These are phyloP conservation scores for Abelmoschus esculentus DNA, from an alignment of 345 rosid species.

Conservation along the genomic window DNA sequence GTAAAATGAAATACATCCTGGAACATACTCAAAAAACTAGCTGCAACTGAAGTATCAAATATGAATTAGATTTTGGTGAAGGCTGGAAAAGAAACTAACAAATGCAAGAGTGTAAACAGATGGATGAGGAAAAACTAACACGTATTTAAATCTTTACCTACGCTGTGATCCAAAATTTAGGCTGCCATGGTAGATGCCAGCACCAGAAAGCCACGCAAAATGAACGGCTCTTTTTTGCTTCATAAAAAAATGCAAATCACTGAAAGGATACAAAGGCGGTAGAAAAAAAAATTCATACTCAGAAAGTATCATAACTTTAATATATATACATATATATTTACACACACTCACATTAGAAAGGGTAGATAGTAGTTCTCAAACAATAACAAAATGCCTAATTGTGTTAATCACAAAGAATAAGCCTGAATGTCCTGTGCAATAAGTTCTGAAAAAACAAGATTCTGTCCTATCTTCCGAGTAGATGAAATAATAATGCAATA, in stretches of 20 bases:
- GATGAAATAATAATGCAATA: background rate
- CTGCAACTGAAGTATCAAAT: background rate
- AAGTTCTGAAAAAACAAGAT: background rate
- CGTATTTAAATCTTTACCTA: constrained; percentile 38
- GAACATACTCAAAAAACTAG: background rate
- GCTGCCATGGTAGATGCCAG: constrained; percentile 93
- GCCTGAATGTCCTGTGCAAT: background rate
- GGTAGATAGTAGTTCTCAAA: background rate
- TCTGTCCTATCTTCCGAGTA: background rate
- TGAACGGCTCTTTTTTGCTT: constrained; percentile 97
- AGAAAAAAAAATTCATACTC: background rate
- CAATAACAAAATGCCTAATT: constrained; percentile 15
- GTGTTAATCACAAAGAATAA: background rate
- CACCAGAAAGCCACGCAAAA: constrained; percentile 99
- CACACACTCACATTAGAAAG: background rate
- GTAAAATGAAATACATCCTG: background rate
- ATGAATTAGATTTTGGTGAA: background rate
- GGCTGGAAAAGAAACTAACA: background rate
- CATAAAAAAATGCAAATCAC: constrained; percentile 93
- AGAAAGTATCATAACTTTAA: constrained; percentile 15
- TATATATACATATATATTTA: too few species aligned
- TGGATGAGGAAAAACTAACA: constrained; percentile 18
- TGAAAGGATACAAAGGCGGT: constrained; percentile 24
- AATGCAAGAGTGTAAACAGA: constrained; percentile 12
- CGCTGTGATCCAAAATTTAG: constrained; percentile 92